Base-by-base conservation (phyloP, 2,329 filamentous ascomycete species). In the Verticillium klebahnii region DNA sequence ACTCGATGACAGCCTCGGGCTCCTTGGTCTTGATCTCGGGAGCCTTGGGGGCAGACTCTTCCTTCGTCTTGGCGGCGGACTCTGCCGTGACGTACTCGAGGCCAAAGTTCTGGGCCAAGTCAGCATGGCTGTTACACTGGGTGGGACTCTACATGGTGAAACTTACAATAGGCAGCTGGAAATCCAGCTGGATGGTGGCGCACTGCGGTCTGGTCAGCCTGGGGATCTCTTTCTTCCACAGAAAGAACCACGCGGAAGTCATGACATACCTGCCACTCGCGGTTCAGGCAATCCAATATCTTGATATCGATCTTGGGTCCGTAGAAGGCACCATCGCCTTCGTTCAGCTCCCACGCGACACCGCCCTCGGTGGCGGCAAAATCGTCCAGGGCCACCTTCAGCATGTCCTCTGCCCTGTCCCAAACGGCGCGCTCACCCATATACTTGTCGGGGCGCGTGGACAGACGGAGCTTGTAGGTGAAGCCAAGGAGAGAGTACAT, bases 291-390 rank as follows among this genome's bases (percentile, higher is more conserved):
- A 76, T 97, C 94, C 59, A 88, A 89, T 71, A 99, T 93, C 64
- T 92, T 96, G 72, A 99, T 95, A 70, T 99, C 95, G 69, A 98
- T 97, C 85, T 99, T 99, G 59, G 95, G 95, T 1, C 95, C 95
- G 75, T 99, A 99, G 79, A 98, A 99, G 60, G 95, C 95, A 72
- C 95, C 95, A 70, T 99, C 95, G 62, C 94, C 95, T 63, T 92
- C 90, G 77, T 98, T 97, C 59, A 97, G 82, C 74, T 92, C 90
- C 95, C 95, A 99, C 66, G 87, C 81, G 37, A 87, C 83, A 63
- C 89, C 85, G 39, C 58, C 19, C 56, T 62, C 9, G 31, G 39
- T 8, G 29, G 77, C 78, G 61, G 86, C 83, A 75, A 97, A 98
- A 65, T 88, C 84, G 67, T 95, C 85, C 57, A 99, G 82, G 19